These are phyloP conservation scores for Biscogniauxia marginata DNA, from an alignment of 2,329 filamentous ascomycete genomes.

Conservation along the genomic window DNA sequence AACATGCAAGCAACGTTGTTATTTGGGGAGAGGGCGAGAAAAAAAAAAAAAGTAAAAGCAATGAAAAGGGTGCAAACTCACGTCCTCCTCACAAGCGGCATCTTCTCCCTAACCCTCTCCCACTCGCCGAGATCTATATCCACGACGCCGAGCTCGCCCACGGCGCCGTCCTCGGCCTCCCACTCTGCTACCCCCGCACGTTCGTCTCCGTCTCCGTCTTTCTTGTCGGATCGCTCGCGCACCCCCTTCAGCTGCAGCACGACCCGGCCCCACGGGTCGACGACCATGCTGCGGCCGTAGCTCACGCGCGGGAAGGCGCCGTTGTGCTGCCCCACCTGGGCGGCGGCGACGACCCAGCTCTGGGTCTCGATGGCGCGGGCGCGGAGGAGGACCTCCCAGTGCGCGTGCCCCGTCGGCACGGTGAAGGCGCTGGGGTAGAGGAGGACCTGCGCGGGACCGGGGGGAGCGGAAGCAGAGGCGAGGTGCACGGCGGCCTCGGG, in stretches of 20 bases:
- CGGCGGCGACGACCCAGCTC: conserved; percentile 81
- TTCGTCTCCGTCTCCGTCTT: conserved; percentile 30
- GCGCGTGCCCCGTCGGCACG: conserved; percentile 76
- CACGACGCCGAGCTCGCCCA: conserved; percentile 53
- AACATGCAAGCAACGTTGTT: background rate
- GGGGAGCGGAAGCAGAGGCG: conserved; percentile 14
- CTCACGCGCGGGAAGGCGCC: conserved; percentile 61
- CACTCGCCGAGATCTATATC: conserved; percentile 51
- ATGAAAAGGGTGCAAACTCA: conserved; percentile 36
- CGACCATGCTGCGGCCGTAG: conserved; percentile 82
- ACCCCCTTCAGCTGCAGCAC: conserved; percentile 61
- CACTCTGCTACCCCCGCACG: conserved; percentile 4
- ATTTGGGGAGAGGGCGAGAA: background rate
- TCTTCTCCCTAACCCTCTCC: conserved; percentile 48
- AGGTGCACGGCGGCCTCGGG: conserved; percentile 71
- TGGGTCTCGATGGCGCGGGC: conserved; percentile 87
- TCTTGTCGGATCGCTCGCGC: conserved; percentile 40
- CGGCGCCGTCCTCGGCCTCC: conserved; percentile 33
- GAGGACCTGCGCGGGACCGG: conserved; percentile 63
- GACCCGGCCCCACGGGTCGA: conserved; percentile 84
- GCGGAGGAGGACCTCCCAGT: conserved; percentile 80
- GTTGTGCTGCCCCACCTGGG: conserved; percentile 72
- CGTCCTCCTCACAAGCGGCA: conserved; percentile 53
- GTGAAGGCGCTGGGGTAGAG: conserved; percentile 92
- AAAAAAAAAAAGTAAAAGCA: background rate